Evolutionary conservation across 495 filamentous ascomycete species (phyloP), one percentile per base, ranked within the genome.

Genomic region (Aspergillus heteromorphus): DNA sequence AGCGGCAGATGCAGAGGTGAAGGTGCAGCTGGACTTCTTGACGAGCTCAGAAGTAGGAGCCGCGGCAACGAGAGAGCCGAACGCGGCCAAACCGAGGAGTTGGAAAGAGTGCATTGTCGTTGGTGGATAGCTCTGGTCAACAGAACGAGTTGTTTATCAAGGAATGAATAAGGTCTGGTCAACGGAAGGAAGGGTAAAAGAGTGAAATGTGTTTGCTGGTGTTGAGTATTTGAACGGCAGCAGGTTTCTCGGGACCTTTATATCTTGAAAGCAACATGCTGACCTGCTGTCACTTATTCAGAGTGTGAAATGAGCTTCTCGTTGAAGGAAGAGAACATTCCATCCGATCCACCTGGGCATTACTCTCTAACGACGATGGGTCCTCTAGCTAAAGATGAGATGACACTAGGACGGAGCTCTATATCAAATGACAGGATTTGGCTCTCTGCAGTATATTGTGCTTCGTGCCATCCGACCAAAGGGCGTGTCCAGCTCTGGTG

Each of bases 1-100:
- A 3, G 70, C 77, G 6, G 54, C 57, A 11, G 66, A 53, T 1
- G 73, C 70, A 30, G 60, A 61, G 19, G 65, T 71, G 61, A 75
- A 78, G 30, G 72, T 76, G 57, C 73, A 78, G 36, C 56, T 59
- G 13, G 59, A 57, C n/a, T 49, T 49, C 14, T 42, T 13, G 45
- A 20, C 49, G 21, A 57, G 43, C 10, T 47, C 43, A 11, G 61
- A 50, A n/a, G 68, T 56, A 1, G 67, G 61, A 48, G 58, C 58
- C 19, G 65, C 69, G 23, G 58, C 49, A 20, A 58, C 59, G 13
- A 65, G 38, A 21, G 64, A 63, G 56, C 56, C 57, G 34, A 69
- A 36, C 20, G 61, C 64, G 23, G 52, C 54, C 40, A 61, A 41
- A 30, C 51, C 51, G 43, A 61, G 59, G 41, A 49, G 54, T n/a